Base-by-base conservation (phyloP, 257 asterid genomes). In the Scutellaria galericulata region DNA sequence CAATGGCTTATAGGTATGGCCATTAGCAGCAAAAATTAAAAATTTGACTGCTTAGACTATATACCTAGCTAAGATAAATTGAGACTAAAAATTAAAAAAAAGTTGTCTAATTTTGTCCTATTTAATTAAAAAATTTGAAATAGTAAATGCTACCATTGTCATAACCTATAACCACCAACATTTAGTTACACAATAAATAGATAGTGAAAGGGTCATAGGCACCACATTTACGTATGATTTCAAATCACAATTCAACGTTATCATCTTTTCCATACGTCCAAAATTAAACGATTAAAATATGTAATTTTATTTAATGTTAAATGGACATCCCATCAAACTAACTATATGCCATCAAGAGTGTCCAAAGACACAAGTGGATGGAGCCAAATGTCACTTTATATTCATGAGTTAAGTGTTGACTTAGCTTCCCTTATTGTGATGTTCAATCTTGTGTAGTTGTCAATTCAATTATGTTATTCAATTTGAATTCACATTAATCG, bases 121-220 rank as follows among this genome's bases (percentile, higher is more conserved):
- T 48, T 47, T 39, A 31, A 31, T 48, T 7, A 18, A 50, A 66
- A 50, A 27, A 7, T 24, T 13, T 11, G 42, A 22, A 55, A 55
- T 60, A 56, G 37, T 60, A 42, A 64, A 54, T 62, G 66, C 77
- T 18, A 60, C 50, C 48, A 27, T 14, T 31, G 39, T 10, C 68
- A 35, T 59, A 39, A 48, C 54, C 54, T 35, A 14, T 66, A 51
- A 66, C 61, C 46, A 71, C 61, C 61, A 61, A 40, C n/a, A 15
- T 42, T 9, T 51, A 72, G 71, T 50, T 41, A 60, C 71, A 63
- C 40, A 53, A n/a, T 64, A 54, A 64, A 54, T 73, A 42, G 78
- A 73, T 22, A 52, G 22, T 20, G 58, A 73, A 5, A 37, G 60
- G 51, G 18, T 8, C 4, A 31, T 31, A 31, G 5, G 0, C 4